These are phyloP conservation scores for Trichoderma simmonsii DNA, from an alignment of 2,329 filamentous ascomycete genomes.

Conservation along the genomic window DNA sequence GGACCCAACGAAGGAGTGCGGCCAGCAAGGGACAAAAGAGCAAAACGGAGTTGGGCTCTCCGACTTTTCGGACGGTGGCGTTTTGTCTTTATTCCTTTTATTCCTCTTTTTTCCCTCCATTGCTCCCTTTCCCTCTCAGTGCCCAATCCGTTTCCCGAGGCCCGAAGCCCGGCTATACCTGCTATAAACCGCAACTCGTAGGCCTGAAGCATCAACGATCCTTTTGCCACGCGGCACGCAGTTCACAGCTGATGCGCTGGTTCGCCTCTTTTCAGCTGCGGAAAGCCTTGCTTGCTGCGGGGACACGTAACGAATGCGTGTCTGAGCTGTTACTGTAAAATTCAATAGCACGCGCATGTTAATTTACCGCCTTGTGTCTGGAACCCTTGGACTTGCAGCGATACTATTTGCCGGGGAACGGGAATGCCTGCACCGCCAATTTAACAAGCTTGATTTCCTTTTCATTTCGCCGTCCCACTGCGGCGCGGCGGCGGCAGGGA, in stretches of 20 bases:
- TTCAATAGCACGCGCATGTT: background rate
- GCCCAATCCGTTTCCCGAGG: background rate
- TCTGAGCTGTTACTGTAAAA: background rate
- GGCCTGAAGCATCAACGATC: background rate
- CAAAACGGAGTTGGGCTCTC: constrained; percentile 9
- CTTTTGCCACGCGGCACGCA: background rate
- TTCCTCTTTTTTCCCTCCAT: background rate
- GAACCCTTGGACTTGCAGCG: background rate
- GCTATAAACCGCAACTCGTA: background rate
- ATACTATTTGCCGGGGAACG: background rate
- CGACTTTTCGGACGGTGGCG: background rate
- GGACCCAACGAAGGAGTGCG: background rate
- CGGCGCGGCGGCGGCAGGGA: background rate
- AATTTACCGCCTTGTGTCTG: background rate
- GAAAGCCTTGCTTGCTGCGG: background rate
- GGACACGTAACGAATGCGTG: constrained; percentile 8
- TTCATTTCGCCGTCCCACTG: background rate
- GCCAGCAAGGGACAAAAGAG: background rate
- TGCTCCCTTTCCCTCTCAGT: background rate
- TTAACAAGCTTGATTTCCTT: background rate
- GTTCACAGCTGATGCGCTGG: constrained; percentile 13
- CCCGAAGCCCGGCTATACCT: background rate
- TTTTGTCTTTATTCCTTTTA: background rate
- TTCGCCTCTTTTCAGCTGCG: constrained; percentile 6
- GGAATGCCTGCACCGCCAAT: constrained; percentile 15